A percentile compares a stretch with the other conserved stretches of the same genome.
These are phyloP conservation scores for Spathaspora gorwiae DNA, from an alignment of 805 yeast genomes.

Conservation along the genomic window DNA sequence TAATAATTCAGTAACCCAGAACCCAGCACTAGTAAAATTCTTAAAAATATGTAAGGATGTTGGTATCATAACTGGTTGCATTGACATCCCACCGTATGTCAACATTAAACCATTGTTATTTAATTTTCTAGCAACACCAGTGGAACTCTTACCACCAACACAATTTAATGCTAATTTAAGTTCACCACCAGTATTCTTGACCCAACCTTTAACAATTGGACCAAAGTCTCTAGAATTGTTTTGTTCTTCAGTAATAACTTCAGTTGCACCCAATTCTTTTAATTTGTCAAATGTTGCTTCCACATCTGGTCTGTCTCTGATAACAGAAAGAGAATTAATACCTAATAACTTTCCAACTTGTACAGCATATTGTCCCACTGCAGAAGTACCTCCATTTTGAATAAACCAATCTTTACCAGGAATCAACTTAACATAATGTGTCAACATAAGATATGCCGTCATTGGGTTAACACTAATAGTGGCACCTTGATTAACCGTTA, in stretches of 20 bases:
- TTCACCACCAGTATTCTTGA: slow-evolving; percentile 43
- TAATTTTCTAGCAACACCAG: slow-evolving; percentile 80
- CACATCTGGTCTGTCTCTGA: slow-evolving; percentile 79
- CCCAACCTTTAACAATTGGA: slow-evolving; percentile 52
- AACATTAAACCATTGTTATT: slow-evolving; percentile 70
- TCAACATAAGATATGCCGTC: slow-evolving; percentile 86
- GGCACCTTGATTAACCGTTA: slow-evolving; percentile 62
- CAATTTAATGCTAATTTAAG: slow-evolving; percentile 84
- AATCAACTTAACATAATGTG: slow-evolving; percentile 55
- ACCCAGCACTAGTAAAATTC: slow-evolving; percentile 79
- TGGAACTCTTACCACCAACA: slow-evolving; percentile 85
- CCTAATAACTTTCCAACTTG: slow-evolving; percentile 82
- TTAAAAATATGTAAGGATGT: slow-evolving; percentile 88
- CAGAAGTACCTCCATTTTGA: slow-evolving; percentile 95
- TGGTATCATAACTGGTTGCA: slow-evolving; percentile 89
- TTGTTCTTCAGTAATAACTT: slow-evolving; percentile 86
- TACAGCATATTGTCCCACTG: slow-evolving; percentile 87
- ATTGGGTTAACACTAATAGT: slow-evolving; percentile 89
- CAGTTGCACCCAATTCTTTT: slow-evolving; percentile 69
- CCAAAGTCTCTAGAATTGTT: slow-evolving; percentile 66
- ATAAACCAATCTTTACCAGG: slow-evolving; percentile 82
- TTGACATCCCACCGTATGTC: slow-evolving; percentile 97
- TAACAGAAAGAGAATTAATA: slow-evolving; percentile 77
- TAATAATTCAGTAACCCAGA: slow-evolving; percentile 74
- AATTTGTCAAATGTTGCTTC: slow-evolving; percentile 54